A percentile compares a stretch with the other conserved stretches of the same genome.
Evolutionary conservation across 148 eudicot genomes (phyloP).

Genomic region (Chenopodium formosanum): DNA sequence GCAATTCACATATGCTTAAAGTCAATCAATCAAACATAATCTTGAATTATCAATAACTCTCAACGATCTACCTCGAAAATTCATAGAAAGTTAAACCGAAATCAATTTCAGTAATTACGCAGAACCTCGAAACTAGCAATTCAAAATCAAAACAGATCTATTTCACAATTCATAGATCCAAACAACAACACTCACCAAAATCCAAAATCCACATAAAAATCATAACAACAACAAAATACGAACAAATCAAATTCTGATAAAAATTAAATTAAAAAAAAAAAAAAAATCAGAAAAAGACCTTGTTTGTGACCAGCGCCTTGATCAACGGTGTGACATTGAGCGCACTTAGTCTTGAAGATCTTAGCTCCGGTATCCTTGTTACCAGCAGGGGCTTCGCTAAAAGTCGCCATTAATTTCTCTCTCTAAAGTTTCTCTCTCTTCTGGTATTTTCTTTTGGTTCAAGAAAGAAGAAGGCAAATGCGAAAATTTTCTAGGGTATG

Average conservation of each 20-base stretch:
- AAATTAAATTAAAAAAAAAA: too few relatives aligned
- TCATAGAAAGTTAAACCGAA: neutral
- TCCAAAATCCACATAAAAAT: neutral
- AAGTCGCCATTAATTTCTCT: slow-evolving; percentile 26
- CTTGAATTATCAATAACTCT: neutral
- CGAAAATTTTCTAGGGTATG: neutral
- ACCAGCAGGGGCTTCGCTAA: slow-evolving; percentile 35
- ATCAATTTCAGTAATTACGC: neutral
- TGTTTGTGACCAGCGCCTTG: slow-evolving; percentile 37
- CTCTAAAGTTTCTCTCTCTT: slow-evolving; percentile 1
- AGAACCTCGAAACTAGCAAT: neutral
- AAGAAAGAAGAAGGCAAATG: neutral
- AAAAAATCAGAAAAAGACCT: slow-evolving; percentile 3
- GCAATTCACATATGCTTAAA: neutral
- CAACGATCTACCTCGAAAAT: neutral
- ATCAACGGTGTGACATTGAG: slow-evolving; percentile 38
- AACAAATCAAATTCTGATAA: neutral
- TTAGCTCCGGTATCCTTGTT: slow-evolving; percentile 29
- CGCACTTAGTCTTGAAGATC: slow-evolving; percentile 40
- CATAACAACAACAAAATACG: neutral
- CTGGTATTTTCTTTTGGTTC: neutral
- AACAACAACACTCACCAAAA: neutral
- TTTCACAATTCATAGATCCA: neutral
- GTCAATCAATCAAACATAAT: too few relatives aligned
- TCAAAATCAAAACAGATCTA: neutral